phyloP scores from a whole-genome alignment of 768 basidiomycete genomes.

The Collybiopsis confluens region DNA sequence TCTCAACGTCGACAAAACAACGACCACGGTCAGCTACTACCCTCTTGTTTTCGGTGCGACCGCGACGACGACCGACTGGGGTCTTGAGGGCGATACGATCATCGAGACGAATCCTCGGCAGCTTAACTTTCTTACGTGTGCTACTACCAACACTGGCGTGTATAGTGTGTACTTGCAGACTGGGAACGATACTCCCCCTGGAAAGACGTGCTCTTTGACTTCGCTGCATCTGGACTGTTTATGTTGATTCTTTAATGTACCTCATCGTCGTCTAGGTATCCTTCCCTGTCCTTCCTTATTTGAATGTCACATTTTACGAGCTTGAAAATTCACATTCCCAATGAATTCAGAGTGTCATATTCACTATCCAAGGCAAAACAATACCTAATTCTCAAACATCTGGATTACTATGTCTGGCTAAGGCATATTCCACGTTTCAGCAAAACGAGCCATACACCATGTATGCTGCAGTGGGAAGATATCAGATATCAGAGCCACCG shows the following conservation, averaged over 20 bases:
- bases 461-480: too few relatives aligned
- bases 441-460: too few relatives aligned
- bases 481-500: too few relatives aligned
- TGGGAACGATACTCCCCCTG: conserved; percentile 43
- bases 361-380: too few relatives aligned
- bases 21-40: conserved; percentile 43
- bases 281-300: too few relatives aligned
- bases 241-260: conserved; percentile 29
- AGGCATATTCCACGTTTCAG: too few relatives aligned
- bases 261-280: too few relatives aligned
- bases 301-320: too few relatives aligned
- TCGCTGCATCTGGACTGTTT: conserved; percentile 42
- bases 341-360: too few relatives aligned
- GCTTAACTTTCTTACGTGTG: conserved; percentile 53
- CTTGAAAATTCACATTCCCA: too few relatives aligned
- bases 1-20: conserved; percentile 40
- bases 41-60: conserved; percentile 40
- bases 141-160: conserved; percentile 33
- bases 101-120: conserved; percentile 48
- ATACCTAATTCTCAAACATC: too few relatives aligned
- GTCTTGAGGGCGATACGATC: conserved; percentile 56
- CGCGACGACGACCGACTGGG: conserved; percentile 51
- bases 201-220: conserved; percentile 31
- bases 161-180: conserved; percentile 48
- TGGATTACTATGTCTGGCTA: too few relatives aligned